Evolutionary conservation across 2,329 filamentous ascomycete species (phyloP).

Genomic region (Corynespora cassiicola): DNA sequence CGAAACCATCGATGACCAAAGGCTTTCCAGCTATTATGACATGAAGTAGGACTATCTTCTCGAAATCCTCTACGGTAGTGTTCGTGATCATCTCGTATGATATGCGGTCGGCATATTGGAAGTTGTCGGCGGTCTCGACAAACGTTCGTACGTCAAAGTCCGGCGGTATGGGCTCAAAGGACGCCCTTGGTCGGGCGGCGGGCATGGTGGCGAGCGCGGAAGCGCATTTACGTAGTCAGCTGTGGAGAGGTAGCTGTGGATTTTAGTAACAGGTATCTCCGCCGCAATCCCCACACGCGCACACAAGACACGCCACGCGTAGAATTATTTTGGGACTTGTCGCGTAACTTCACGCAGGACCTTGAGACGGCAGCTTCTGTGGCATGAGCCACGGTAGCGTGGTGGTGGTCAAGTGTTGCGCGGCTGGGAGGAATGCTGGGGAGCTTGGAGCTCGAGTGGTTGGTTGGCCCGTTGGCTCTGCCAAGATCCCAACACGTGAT

Average conservation of each 20-base stretch:
- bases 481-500: too few species aligned
- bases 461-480: too few species aligned
- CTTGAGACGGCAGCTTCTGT: too few species aligned
- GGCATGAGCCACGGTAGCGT: too few species aligned
- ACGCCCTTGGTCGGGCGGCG: conserved; percentile 78
- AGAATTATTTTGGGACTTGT: too few species aligned
- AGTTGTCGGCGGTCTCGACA: conserved; percentile 81
- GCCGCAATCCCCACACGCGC: background rate
- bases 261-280: background rate
- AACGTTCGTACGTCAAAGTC: conserved; percentile 79
- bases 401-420: background rate
- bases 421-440: background rate
- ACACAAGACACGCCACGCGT: too few species aligned
- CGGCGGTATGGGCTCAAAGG: conserved; percentile 90
- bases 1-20: conserved; percentile 88
- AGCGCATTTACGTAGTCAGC: conserved; percentile 18
- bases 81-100: conserved; percentile 78
- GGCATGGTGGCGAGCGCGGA: conserved; percentile 65
- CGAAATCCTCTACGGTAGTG: conserved; percentile 79
- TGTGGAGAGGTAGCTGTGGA: background rate
- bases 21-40: conserved; percentile 87
- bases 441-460: background rate
- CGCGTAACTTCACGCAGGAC: too few species aligned
- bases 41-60: conserved; percentile 82
- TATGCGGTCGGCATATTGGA: conserved; percentile 84